Evolutionary conservation across 331 rosid species (phyloP).

Genomic region (Acacia concinna): DNA sequence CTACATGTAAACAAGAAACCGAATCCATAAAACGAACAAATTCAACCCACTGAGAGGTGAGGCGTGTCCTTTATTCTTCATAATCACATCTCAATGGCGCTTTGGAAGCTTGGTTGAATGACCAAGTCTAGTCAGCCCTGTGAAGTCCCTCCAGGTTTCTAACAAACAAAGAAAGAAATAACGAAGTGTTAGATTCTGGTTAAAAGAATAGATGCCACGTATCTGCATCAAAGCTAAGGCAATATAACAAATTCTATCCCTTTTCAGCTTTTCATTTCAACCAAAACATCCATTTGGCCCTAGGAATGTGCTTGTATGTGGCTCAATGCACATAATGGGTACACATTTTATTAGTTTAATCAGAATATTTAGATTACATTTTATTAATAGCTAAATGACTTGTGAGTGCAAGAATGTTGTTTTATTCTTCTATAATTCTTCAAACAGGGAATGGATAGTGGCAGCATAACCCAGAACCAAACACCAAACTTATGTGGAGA

Average conservation of each 20-base stretch:
- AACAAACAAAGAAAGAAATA: neutral
- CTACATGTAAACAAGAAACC: slow-evolving; percentile 19
- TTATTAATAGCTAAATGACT: neutral
- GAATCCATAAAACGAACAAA: slow-evolving; percentile 30
- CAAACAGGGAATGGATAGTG: neutral
- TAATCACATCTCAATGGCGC: slow-evolving; percentile 28
- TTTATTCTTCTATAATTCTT: neutral
- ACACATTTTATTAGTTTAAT: neutral
- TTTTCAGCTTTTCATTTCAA: slow-evolving; percentile 20
- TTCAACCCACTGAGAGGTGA: slow-evolving; percentile 23
- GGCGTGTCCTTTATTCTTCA: slow-evolving; percentile 34
- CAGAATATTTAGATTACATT: neutral
- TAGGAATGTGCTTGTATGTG: neutral
- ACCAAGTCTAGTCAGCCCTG: slow-evolving; percentile 29
- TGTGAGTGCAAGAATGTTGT: neutral
- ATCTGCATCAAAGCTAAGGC: slow-evolving; percentile 13
- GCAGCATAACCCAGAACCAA: neutral
- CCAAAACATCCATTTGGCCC: neutral
- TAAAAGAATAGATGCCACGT: neutral
- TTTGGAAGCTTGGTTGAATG: slow-evolving; percentile 7
- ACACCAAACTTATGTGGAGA: neutral
- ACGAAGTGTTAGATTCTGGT: slow-evolving; percentile 8
- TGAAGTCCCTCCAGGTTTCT: slow-evolving; percentile 47
- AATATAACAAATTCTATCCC: neutral
- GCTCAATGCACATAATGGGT: neutral